Base-by-base conservation (phyloP, 805 yeast genomes). In the Suhomyces kilbournensis region DNA sequence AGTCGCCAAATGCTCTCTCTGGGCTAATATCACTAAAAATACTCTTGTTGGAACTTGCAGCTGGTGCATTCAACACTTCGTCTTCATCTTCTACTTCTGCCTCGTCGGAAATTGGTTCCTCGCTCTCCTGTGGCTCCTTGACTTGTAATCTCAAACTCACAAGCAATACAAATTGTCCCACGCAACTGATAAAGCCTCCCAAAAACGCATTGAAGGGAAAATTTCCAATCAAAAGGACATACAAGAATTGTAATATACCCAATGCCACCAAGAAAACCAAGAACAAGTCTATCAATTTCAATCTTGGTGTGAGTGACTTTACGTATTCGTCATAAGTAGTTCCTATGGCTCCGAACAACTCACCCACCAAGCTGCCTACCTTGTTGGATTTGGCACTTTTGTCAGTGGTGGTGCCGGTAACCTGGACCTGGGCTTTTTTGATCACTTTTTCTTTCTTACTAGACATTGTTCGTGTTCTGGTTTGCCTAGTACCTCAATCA, bases 151-250 rank as follows among this genome's bases (percentile, higher is more conserved):
- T 79, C 63, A 94, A 75, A 55, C 88, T 80, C 42, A 88, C 90
- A 10, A 96, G 83, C 56, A 94, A 79, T 23, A 94, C 98, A 68
- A 94, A 94, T 70, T 94, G 98, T 12, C 96, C 98, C 48, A 94
- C 97, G 44, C 97, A 89, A 20, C 90, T 76, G 51, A 87, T 81
- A 66, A 94, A 94, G 1, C 98, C 98, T 19, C 96, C 93, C 54
- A 94, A 78, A 66, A 94, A 94, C 22, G 97, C 98, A 71, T 94
- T 94, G 80, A 94, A 94, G 15, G 99, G 99, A 80, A 87, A 94
- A 61, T 83, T 90, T 35, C 97, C 96, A 45, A 91, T 82, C 12
- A 90, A 55, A 42, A 85, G 60, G 58, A 88, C 88, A 69, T 91
- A 93, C 3, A 77, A 72, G 65, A 91, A 90, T 71, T 94, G 98